Base-by-base conservation (phyloP, 1,284 basidiomycete species). In the Pseudomicrostroma phylloplanum region DNA sequence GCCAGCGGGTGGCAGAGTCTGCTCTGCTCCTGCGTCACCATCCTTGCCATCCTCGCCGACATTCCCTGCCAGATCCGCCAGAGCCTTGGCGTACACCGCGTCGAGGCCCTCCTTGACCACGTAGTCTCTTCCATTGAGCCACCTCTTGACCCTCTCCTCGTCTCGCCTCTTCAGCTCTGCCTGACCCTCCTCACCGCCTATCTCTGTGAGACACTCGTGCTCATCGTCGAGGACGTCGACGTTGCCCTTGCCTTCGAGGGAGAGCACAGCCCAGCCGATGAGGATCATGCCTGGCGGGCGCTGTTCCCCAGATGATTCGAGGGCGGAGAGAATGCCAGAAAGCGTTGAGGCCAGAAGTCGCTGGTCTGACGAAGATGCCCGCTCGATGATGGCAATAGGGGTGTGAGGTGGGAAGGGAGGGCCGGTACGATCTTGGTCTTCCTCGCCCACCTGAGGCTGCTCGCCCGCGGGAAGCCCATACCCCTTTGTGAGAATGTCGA, bases 221-320 rank as follows among this genome's bases (percentile, higher is more conserved):
- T 68, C 79, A 58, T 80, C 80, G 63, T 85, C 83, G 46, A 85
- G 75, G 6, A 85, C 80, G 51, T 78, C 80, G 48, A 84, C 80
- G 42, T 83, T 81, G 1, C 85, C 85, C 56, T 66, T 63, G 13
- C 51, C 51, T 48, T 83, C 82, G 40, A 86, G 75, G 25, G 82
- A 81, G 25, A 85, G 71, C 13, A 82, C 83, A 6, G 88, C 84
- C 93, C 93, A 97, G 0, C 94, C 93, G 64, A 98, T 85, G 25
- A 96, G 84, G 74, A 97, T 89, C 89, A 98, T 93, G 1, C 92
- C 93, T 0, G 94, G 94, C 6, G 93, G 92, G 26, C 93, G 82
- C 78, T 96, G 92, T 71, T 92, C 90, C 4, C 91, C 90, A 6
- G 83, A 81, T 59, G 84, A 85, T 64, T 88, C 87, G 72, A 97